These are phyloP conservation scores for Saccharomyces cerevisiae DNA, from an alignment of 805 yeast species.

Conservation along the genomic window DNA sequence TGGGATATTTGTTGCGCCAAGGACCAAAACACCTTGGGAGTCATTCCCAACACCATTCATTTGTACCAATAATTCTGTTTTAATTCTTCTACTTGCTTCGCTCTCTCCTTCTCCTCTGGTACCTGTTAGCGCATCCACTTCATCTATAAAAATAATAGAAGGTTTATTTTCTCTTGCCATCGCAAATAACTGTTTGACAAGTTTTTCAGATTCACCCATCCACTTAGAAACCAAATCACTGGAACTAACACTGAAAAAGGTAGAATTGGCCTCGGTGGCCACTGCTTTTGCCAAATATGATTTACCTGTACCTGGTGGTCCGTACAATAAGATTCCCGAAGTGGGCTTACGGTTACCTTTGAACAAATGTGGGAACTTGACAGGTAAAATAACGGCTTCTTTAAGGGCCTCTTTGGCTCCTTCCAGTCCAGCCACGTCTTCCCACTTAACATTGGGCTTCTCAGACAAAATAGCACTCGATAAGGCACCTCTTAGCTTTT, in stretches of 20 bases:
- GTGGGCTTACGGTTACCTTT: conserved; percentile 92
- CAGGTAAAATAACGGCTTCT: conserved; percentile 95
- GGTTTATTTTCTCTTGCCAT: conserved; percentile 98
- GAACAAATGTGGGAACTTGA: conserved; percentile 89
- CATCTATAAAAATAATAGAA: conserved; percentile 92
- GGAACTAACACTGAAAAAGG: conserved; percentile 93
- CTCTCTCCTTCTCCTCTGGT: conserved; percentile 97
- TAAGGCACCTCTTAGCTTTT: conserved; percentile 82
- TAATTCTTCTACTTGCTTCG: conserved; percentile 92
- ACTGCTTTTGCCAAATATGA: conserved; percentile 96
- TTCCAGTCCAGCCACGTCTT: conserved; percentile 92
- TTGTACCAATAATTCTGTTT: conserved; percentile 90
- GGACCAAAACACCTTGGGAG: conserved; percentile 79
- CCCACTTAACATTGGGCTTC: conserved; percentile 89
- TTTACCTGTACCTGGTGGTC: conserved; percentile 98
- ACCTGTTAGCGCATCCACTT: conserved; percentile 95
- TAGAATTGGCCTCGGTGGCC: conserved; percentile 96
- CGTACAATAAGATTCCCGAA: conserved; percentile 78
- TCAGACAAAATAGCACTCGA: conserved; percentile 88
- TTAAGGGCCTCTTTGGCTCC: conserved; percentile 92
- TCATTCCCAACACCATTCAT: conserved; percentile 99
- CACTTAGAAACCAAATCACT: conserved; percentile 94
- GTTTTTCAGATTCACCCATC: conserved; percentile 98
- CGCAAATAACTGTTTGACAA: conserved; percentile 86
- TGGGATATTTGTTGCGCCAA: conserved; percentile 97